phyloP scores from a whole-genome alignment of 1,284 basidiomycete species.

The Sanghuangporus sanghuang region DNA sequence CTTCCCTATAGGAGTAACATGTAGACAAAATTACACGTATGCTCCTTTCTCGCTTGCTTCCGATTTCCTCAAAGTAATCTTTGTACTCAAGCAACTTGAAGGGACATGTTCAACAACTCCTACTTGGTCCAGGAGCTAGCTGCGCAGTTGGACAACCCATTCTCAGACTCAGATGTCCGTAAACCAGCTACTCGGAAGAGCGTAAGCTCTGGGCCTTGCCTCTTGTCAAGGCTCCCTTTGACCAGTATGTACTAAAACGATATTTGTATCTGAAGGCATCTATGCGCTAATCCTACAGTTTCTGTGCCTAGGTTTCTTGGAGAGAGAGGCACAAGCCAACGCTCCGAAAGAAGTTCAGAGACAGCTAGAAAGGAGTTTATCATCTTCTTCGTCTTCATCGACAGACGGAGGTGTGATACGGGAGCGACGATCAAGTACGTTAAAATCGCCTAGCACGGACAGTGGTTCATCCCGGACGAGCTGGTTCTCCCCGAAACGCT shows the following conservation, averaged over 20 bases:
- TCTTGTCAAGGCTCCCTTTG: slow-evolving; percentile 63
- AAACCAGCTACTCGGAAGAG: slow-evolving; percentile 26
- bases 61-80: not conserved
- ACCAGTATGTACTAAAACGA: slow-evolving; percentile 35
- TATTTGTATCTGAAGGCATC: not conserved
- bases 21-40: not conserved
- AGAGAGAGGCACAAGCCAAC: slow-evolving; percentile 55
- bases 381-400: slow-evolving; percentile 17
- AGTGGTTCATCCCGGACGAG: slow-evolving; percentile 15
- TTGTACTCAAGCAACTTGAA: not conserved
- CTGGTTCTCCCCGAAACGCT: slow-evolving; percentile 13
- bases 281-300: not conserved
- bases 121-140: slow-evolving; percentile 3
- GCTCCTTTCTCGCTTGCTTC: not conserved
- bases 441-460: slow-evolving; percentile 17
- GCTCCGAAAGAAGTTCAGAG: slow-evolving; percentile 49
- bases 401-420: slow-evolving; percentile 19
- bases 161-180: not conserved
- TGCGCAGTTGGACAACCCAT: slow-evolving; percentile 1
- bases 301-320: slow-evolving; percentile 48
- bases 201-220: slow-evolving; percentile 47
- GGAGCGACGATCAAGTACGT: slow-evolving; percentile 18
- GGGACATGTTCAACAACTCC: slow-evolving; percentile 16
- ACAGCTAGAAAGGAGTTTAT: slow-evolving; percentile 40
- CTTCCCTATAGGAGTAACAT: not conserved